phyloP scores from a whole-genome alignment of 2,329 filamentous ascomycete species.

The Phialemoniopsis sp. region DNA sequence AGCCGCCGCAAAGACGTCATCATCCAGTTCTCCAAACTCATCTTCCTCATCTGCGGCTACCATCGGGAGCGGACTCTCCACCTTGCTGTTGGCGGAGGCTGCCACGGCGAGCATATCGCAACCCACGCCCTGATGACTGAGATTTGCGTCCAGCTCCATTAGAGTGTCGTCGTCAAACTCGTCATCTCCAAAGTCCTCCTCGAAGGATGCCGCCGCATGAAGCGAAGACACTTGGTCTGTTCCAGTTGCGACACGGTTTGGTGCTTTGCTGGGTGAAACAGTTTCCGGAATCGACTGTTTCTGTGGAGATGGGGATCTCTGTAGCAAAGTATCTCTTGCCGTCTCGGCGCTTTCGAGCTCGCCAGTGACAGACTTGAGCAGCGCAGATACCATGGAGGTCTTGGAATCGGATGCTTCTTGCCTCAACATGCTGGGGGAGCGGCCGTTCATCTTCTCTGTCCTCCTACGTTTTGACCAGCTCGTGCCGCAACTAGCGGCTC shows the following conservation, averaged over 20 bases:
- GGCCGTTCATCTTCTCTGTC: constrained; percentile 41
- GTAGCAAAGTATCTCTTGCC: constrained; percentile 16
- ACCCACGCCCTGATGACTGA: constrained; percentile 12
- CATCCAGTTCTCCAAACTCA: constrained; percentile 61
- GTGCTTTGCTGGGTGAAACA: constrained; percentile 8
- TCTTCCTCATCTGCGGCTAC: constrained; percentile 30
- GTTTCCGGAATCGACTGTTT: constrained; percentile 23
- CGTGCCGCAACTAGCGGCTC: constrained; percentile 64
- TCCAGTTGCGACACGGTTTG: neutral
- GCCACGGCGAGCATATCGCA: constrained; percentile 1
- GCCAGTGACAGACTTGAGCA: constrained; percentile 62
- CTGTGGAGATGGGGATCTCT: constrained; percentile 39
- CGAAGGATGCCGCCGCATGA: constrained; percentile 8
- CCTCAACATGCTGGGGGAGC: constrained; percentile 14
- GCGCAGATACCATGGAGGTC: constrained; percentile 52
- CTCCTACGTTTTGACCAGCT: constrained; percentile 70
- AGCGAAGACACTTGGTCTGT: too few species aligned
- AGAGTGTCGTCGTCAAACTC: constrained; percentile 58
- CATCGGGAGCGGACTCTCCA: neutral
- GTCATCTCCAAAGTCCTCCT: constrained; percentile 47
- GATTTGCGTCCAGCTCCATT: constrained; percentile 45
- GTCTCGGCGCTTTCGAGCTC: constrained; percentile 41
- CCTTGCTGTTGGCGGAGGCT: constrained; percentile 2
- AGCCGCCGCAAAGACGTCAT: constrained; percentile 50
- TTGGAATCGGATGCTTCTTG: constrained; percentile 42